Evolutionary conservation across 495 filamentous ascomycete species (phyloP).

Genomic region (Penicillium salamii): DNA sequence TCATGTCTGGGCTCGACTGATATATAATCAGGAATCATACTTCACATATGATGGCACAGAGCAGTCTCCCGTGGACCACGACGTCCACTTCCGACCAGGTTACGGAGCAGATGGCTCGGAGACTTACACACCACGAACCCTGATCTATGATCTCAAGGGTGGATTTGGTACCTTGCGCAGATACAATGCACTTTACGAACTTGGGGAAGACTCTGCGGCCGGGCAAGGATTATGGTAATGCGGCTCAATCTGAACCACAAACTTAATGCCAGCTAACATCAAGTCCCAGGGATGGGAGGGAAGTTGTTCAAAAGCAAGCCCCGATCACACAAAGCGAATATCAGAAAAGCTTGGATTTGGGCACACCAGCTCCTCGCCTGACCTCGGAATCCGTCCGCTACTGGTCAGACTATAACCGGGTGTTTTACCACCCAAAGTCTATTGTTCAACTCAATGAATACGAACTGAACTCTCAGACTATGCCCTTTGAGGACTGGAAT

Average conservation of each 20-base stretch:
- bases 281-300: conserved; percentile 59
- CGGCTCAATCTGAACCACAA: not conserved
- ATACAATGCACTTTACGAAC: conserved; percentile 85
- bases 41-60: conserved; percentile 79
- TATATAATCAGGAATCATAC: conserved; percentile 72
- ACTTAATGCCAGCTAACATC: not conserved
- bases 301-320: conserved; percentile 63
- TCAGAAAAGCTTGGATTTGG: conserved; percentile 71
- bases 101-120: conserved; percentile 74
- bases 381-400: conserved; percentile 73
- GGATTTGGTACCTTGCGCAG: conserved; percentile 86
- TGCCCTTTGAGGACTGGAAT: conserved; percentile 81
- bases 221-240: conserved; percentile 61
- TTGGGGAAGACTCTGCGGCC: conserved; percentile 49
- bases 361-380: conserved; percentile 56
- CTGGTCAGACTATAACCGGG: conserved; percentile 92
- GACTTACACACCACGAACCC: conserved; percentile 84
- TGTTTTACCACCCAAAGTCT: conserved; percentile 89
- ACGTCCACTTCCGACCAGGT: conserved; percentile 89
- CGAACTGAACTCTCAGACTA: conserved; percentile 69
- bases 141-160: conserved; percentile 94
- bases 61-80: conserved; percentile 77
- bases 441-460: conserved; percentile 87
- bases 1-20: conserved; percentile 14
- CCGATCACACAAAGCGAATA: conserved; percentile 70